These are phyloP conservation scores for Fusarium pilosicola DNA, from an alignment of 2,329 filamentous ascomycete species.

Conservation along the genomic window DNA sequence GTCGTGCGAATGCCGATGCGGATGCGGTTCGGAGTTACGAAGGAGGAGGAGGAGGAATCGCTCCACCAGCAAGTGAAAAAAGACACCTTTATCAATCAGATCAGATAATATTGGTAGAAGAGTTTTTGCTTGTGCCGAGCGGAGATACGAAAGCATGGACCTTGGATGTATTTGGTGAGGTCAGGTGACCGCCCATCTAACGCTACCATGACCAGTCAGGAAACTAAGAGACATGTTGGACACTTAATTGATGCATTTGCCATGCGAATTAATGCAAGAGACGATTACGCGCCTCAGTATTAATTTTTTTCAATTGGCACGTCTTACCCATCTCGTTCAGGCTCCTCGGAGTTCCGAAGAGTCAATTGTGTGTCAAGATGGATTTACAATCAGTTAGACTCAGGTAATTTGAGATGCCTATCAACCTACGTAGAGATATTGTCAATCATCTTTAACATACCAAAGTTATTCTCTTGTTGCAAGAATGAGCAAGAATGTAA, in stretches of 20 bases:
- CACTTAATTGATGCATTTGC: background rate
- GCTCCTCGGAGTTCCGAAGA: slow-evolving; percentile 14
- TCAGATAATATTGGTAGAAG: slow-evolving; percentile 50
- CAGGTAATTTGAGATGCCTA: too few species aligned
- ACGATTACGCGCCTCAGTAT: background rate
- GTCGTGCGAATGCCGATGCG: slow-evolving; percentile 34
- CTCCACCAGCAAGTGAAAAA: slow-evolving; percentile 43
- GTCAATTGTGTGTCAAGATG: background rate
- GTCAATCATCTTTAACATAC: too few species aligned
- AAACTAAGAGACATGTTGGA: background rate
- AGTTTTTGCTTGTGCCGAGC: slow-evolving; percentile 46
- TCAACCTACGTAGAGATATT: background rate
- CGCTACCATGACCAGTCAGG: background rate
- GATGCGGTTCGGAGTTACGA: slow-evolving; percentile 50
- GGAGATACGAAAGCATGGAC: slow-evolving; percentile 46
- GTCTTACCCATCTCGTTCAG: background rate
- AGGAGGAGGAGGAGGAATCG: slow-evolving; percentile 37
- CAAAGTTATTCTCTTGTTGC: background rate
- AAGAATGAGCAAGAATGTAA: background rate
- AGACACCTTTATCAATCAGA: slow-evolving; percentile 54
- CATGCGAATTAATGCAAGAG: background rate
- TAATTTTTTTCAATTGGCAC: background rate
- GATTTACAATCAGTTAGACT: background rate
- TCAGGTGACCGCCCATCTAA: slow-evolving; percentile 11
- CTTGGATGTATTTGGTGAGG: background rate